Evolutionary conservation across 768 basidiomycete genomes (phyloP).

Genomic region (Xerocomellus intermedius): DNA sequence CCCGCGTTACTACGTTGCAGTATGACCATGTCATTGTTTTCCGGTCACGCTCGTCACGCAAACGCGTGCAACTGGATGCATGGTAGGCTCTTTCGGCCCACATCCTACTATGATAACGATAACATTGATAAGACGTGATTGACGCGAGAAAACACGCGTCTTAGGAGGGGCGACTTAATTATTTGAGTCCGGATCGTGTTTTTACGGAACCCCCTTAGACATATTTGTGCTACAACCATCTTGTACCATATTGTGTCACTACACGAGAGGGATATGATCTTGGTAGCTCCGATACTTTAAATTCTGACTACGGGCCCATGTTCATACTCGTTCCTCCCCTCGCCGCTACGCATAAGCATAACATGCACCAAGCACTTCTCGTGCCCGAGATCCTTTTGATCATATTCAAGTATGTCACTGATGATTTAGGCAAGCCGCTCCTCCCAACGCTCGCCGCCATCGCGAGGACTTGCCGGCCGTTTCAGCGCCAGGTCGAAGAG

Average conservation of each 20-base stretch:
- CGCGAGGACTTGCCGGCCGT: constrained; percentile 28
- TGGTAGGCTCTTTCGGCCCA: not conserved
- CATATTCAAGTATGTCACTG: constrained; percentile 19
- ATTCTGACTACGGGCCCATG: not conserved
- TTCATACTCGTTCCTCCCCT: constrained; percentile 8
- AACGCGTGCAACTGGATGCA: not conserved
- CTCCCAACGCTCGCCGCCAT: constrained; percentile 22
- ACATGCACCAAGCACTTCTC: constrained; percentile 16
- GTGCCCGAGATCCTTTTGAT: constrained; percentile 24
- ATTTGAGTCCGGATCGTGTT: not conserved
- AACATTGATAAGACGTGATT: not conserved
- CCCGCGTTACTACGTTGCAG: not conserved
- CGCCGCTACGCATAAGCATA: not conserved
- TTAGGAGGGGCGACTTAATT: not conserved
- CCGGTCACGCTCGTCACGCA: no score
- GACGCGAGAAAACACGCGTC: not conserved
- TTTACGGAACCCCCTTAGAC: not conserved
- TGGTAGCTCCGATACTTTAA: not conserved
- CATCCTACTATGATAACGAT: no score
- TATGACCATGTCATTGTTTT: not conserved
- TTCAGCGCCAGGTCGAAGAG: constrained; percentile 19
- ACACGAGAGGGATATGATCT: not conserved
- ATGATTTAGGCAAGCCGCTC: constrained; percentile 14
- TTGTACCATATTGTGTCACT: not conserved
- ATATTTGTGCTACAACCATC: not conserved